Percentiles rank a stretch among this genome's conserved stretches.
Conservation (phyloP, 2,329 filamentous ascomycete genomes). For the Aspergillus brasiliensis region DNA sequence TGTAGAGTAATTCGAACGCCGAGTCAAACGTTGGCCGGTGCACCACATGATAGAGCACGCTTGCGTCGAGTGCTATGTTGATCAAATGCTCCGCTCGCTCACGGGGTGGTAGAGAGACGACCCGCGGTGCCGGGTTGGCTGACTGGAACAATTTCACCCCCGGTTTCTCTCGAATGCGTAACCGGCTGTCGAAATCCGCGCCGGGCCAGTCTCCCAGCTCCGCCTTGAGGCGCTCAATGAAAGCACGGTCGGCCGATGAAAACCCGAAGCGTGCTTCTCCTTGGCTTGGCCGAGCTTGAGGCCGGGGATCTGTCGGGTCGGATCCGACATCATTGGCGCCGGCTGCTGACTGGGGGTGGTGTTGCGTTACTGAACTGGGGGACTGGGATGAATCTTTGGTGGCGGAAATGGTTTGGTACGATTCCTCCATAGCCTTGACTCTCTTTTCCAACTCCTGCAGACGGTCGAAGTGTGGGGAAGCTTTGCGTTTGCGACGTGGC, state of each 20-base stretch:
- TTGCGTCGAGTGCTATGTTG: slow-evolving; percentile 11
- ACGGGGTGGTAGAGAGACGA: background rate
- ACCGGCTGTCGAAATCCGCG: slow-evolving; percentile 6
- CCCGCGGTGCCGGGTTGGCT: background rate
- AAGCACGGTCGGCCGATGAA: slow-evolving; percentile 7
- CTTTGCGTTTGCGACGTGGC: slow-evolving; percentile 8
- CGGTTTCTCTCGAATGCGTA: slow-evolving; percentile 5
- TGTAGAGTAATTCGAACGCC: slow-evolving; percentile 11
- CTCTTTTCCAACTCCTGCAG: slow-evolving; percentile 3
- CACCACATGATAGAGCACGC: slow-evolving; percentile 11
- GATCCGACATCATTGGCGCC: background rate
- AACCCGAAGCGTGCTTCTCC: slow-evolving; percentile 3
- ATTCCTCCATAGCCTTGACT: slow-evolving; percentile 7
- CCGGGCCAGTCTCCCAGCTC: slow-evolving; percentile 9
- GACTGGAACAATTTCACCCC: slow-evolving; percentile 1
- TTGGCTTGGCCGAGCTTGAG: background rate
- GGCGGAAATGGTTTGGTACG: background rate
- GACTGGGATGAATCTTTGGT: background rate
- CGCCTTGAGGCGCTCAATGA: slow-evolving; percentile 10
- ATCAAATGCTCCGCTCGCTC: slow-evolving; percentile 7
- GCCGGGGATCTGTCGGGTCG: background rate
- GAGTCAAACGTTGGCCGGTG: slow-evolving; percentile 12
- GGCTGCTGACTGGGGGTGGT: background rate
- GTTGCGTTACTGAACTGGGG: background rate
- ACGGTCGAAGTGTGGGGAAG: background rate